Base-by-base conservation (phyloP, 345 rosid species). In the Gossypioides kirkii region DNA sequence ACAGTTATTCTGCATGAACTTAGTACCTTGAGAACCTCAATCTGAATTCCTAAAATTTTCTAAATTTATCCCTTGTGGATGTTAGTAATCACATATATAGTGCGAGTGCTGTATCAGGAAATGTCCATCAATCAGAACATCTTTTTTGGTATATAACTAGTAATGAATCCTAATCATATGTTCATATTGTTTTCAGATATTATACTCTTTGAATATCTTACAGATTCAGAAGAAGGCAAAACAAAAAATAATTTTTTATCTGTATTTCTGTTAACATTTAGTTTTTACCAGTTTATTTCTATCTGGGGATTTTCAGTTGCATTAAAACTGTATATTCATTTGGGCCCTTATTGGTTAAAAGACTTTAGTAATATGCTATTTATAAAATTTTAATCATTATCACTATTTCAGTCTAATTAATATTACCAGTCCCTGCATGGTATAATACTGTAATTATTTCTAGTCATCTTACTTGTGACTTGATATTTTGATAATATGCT, bases 401-500 rank as follows among this genome's bases (percentile, higher is more conserved):
- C 16, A 6, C 17, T 68, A 36, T 43, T 53, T 59, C 45, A 47
- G 25, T 25, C 54, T 64, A 75, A 60, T 75, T 18, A 32, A 49
- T 49, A 49, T 25, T 69, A 20, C 20, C 18, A 12, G 23, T 10
- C 11, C n/a, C 26, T 6, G 25, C 32, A 17, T 59, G 26, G 38
- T 55, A 54, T 12, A 12, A 54, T 2, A 36, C 38, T 2, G 20
- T 20, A 12, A 18, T 13, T 10, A 6, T 53, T 55, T 9, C 8
- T 36, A 6, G 3, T 55, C 20, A 70, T 53, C 52, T 36, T 52
- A 69, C 18, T 23, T 20, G 61, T 72, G 59, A 50, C 28, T 49
- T 25, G 17, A 16, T 74, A 56, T 65, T 49, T 12, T 65, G 69
- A 28, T 12, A 43, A 53, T 79, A 22, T 81, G 72, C 80, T 53